Evolutionary conservation across 2,329 filamentous ascomycete genomes (phyloP).

Genomic region (Aspergillus floridensis): DNA sequence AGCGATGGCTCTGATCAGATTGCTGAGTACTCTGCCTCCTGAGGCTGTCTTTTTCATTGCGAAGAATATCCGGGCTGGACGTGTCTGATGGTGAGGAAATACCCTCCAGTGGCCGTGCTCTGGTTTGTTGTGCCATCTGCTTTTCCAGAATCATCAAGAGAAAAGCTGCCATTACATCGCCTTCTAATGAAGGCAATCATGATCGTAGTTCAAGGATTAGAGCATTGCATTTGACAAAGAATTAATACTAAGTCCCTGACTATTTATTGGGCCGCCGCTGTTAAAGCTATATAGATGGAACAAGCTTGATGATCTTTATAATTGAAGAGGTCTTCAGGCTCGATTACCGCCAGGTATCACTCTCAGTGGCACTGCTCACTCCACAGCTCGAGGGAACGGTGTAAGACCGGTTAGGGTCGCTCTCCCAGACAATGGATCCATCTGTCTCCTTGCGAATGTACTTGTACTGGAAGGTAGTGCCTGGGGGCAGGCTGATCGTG

Average conservation of each 20-base stretch:
- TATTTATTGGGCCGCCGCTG: too few species aligned
- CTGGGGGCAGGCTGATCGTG: conserved; percentile 55
- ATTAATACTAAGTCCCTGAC: too few species aligned
- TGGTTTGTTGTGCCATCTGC: too few species aligned
- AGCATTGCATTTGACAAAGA: too few species aligned
- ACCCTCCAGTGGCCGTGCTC: background rate
- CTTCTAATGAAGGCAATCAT: too few species aligned
- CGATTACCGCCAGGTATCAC: conserved; percentile 38
- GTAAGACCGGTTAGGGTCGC: conserved; percentile 49
- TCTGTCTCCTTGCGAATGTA: conserved; percentile 59
- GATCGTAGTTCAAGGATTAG: too few species aligned
- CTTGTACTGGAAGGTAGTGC: conserved; percentile 63
- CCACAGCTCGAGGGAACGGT: conserved; percentile 41
- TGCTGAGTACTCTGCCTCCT: background rate
- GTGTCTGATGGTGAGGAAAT: background rate
- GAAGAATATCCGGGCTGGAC: background rate
- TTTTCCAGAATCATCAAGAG: too few species aligned
- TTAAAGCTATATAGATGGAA: background rate
- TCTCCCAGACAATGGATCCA: conserved; percentile 63
- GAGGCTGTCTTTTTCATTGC: background rate
- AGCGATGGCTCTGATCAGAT: background rate
- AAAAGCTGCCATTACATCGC: too few species aligned
- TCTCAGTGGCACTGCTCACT: conserved; percentile 30
- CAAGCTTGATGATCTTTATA: background rate
- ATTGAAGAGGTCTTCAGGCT: background rate